Evolutionary conservation across 768 basidiomycete species (phyloP).

Genomic region (Lactarius vividus): DNA sequence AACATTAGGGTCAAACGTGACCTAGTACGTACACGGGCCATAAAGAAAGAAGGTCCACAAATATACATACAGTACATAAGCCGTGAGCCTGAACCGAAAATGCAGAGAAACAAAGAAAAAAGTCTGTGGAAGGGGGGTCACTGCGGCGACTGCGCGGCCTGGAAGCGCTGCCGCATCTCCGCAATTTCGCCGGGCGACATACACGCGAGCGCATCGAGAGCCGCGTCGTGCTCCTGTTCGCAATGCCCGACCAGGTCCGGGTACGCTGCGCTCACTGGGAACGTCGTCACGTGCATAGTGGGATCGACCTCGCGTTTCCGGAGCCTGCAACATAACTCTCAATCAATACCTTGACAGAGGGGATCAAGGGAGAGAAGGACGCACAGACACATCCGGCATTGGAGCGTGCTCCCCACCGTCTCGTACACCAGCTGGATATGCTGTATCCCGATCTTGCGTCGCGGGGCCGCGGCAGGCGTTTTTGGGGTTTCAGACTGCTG

Average conservation of each 20-base stretch:
- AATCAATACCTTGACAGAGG: not conserved
- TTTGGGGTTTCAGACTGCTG: not conserved
- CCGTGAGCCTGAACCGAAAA: not conserved
- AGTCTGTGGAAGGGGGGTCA: not conserved
- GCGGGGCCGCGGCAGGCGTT: not conserved
- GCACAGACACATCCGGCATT: conserved; percentile 26
- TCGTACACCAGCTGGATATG: conserved; percentile 25
- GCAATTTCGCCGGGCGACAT: conserved; percentile 16
- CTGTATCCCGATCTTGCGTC: conserved; percentile 21
- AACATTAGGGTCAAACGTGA: no score
- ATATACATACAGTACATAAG: not conserved
- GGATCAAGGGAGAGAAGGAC: not conserved
- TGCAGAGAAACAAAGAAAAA: not conserved
- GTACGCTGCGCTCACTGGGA: conserved; percentile 5
- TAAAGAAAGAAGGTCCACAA: not conserved
- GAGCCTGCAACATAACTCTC: not conserved
- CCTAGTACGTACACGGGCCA: no score
- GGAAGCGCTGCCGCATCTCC: conserved; percentile 21
- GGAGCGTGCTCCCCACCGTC: conserved; percentile 8
- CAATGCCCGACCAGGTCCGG: conserved; percentile 18
- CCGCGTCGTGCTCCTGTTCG: conserved; percentile 19
- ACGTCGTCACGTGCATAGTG: conserved; percentile 6
- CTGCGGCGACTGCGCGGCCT: not conserved
- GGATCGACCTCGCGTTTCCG: conserved; percentile 20
- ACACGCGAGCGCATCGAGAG: conserved; percentile 18